Base-by-base conservation (phyloP, 441 rosid genomes). In the Kokia cookei region DNA sequence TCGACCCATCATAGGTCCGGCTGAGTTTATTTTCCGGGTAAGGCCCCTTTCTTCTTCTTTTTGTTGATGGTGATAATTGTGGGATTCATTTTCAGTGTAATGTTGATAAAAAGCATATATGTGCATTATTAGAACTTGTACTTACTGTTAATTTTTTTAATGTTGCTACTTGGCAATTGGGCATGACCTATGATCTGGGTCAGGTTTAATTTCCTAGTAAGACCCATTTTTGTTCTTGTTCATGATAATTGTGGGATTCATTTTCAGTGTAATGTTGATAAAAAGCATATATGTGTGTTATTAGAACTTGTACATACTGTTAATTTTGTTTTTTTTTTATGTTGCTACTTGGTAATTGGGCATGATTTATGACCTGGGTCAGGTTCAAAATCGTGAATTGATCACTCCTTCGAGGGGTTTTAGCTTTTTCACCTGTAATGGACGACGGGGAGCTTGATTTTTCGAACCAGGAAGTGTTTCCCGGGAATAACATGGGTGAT, bases 361-460 rank as follows among this genome's bases (percentile, higher is more conserved):
- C 22, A 37, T 4, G 4, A 61, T 40, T 73, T 37, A 12, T 47
- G 7, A 7, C 69, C 55, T 53, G 37, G 74, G 43, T 72, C 7
- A 17, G 63, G 62, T 29, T 65, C 37, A 74, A 71, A 65, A 70
- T 73, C 73, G 35, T 51, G 29, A 75, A 75, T 40, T 75, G 62
- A n/a, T 65, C 54, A 17, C 51, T n/a, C 10, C 42, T 58, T 65
- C 15, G 11, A 42, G 43, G 42, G 69, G 37, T 61, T 32, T 5
- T 12, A 59, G 19, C 70, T 42, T 71, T 53, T 19, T 59, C 1
- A 63, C 67, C 35, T 15, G 35, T 26, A 40, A 95, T 96, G 99
- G 99, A 93, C 12, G 98, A 92, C 64, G 98, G 99, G 10, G 98
- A 96, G 91, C 74, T 96, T 58, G 98, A 96, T 17, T 92, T 87